phyloP scores from a whole-genome alignment of 2,329 filamentous ascomycete species.

The Pseudonectria buxi region DNA sequence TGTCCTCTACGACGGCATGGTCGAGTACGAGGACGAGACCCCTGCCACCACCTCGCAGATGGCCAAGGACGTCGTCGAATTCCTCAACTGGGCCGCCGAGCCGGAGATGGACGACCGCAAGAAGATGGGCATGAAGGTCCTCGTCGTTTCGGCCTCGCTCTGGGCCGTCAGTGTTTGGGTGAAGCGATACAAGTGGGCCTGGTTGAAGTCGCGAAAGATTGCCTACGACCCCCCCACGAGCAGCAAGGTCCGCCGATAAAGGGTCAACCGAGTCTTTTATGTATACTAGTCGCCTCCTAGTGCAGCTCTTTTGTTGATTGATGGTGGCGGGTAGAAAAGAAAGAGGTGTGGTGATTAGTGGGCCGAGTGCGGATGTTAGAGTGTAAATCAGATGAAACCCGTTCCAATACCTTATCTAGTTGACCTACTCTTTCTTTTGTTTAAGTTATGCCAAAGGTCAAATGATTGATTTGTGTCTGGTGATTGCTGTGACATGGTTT shows the following conservation, averaged over 20 bases:
- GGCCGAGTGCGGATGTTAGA: constrained; percentile 32
- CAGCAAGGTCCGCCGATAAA: constrained; percentile 43
- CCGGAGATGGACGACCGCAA: constrained; percentile 99
- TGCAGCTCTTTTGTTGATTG: constrained; percentile 34
- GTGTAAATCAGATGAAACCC: constrained; percentile 45
- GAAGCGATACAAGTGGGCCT: constrained; percentile 99
- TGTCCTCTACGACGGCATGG: constrained; percentile 93
- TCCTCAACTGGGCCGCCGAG: constrained; percentile 98
- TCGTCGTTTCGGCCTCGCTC: constrained; percentile 71
- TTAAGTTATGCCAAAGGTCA: too few relatives aligned
- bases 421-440: constrained; percentile 6
- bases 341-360: constrained; percentile 22
- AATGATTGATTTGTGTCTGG: too few relatives aligned
- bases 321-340: constrained; percentile 35
- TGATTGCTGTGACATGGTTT: too few relatives aligned
- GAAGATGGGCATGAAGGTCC: constrained; percentile 98
- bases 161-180: constrained; percentile 91
- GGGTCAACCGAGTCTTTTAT: constrained; percentile 26
- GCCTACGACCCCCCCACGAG: constrained; percentile 71
- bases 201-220: constrained; percentile 92
- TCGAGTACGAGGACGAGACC: constrained; percentile 96
- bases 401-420: constrained; percentile 32
- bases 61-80: constrained; percentile 98
- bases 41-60: constrained; percentile 95
- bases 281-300: constrained; percentile 38